phyloP scores from a whole-genome alignment of 495 filamentous ascomycete genomes.

The Polyplosphaeria fusca region DNA sequence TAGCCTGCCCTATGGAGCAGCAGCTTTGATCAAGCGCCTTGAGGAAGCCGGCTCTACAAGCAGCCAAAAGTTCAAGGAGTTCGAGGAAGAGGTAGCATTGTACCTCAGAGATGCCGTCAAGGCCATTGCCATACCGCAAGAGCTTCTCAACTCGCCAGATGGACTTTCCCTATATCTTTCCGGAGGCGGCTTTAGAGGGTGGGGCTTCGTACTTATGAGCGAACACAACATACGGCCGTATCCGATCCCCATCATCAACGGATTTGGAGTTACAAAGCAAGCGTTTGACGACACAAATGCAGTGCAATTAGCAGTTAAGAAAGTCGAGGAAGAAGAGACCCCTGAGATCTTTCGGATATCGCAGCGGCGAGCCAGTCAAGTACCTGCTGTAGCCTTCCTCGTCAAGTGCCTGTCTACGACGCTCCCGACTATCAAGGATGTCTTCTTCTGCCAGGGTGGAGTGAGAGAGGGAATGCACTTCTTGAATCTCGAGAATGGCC shows the following conservation, averaged over 20 bases:
- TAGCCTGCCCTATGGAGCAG: conserved; percentile 81
- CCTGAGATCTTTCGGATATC: conserved; percentile 73
- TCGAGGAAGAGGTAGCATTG: conserved; percentile 56
- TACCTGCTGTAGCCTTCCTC: conserved; percentile 77
- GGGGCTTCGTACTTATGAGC: conserved; percentile 78
- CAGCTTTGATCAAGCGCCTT: conserved; percentile 66
- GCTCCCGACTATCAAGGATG: conserved; percentile 66
- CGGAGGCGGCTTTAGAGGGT: conserved; percentile 87
- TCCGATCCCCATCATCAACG: conserved; percentile 80
- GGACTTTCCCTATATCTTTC: conserved; percentile 79
- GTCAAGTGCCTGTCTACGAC: conserved; percentile 67
- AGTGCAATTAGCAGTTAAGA: conserved; percentile 55
- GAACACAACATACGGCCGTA: conserved; percentile 67
- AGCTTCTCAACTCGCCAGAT: conserved; percentile 44
- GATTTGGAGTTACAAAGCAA: conserved; percentile 62
- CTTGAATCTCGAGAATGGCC: conserved; percentile 55
- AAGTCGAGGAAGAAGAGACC: conserved; percentile 25
- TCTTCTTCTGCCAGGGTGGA: conserved; percentile 79
- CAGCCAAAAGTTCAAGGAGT: conserved; percentile 37
- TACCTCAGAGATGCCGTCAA: conserved; percentile 62
- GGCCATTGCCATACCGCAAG: conserved; percentile 53
- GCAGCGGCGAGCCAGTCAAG: conserved; percentile 72
- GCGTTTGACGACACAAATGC: conserved; percentile 60
- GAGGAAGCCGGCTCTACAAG: conserved; percentile 38
- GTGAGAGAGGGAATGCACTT: conserved; percentile 81